Evolutionary conservation across 208 protist genomes (phyloP), one percentile per base, ranked within the genome.

Genomic region (Crithidia fasciculata): DNA sequence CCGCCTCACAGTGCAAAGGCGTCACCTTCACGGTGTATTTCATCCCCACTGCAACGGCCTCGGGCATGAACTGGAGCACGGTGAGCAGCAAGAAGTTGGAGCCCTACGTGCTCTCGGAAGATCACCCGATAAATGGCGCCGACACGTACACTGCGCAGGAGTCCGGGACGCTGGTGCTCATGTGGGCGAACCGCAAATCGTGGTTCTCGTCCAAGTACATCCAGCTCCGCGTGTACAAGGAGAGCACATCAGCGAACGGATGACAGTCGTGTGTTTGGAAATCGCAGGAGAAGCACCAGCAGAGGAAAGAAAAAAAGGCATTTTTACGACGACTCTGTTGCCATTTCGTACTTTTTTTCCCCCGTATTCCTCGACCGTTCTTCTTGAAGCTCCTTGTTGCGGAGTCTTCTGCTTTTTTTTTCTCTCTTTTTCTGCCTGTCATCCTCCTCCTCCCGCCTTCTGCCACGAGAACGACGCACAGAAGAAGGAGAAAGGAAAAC

Each of bases 221-320:
- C 2, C 88, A 93, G 63, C 76, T 89, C 69, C 59, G 72, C 5
- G 81, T 90, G 10, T 88, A 80, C 69, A 90, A 88, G 78, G 54
- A 81, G 47, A 82, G 43, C 28, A 47, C n/a, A 5, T 28, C 36
- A 41, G 28, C 36, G 50, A 19, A 47, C 18, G 50, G 45, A 15
- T 49, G 28, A 28, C 28, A 28, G 28, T 28, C 28, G 28, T 28
- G 28, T 28, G 0, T 28, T 0, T 28, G 28, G 28, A 2, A 28
- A 28, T 28, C 28, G 28, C 1, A 28, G 28, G 28, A 28, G 28
- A 28, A 28, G 28, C 28, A 28, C 28, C 28, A 28, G 1, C 28
- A 28, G 28, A 28, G 28, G 1, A 28, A 28, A 28, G 1, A 28
- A 28, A 28, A 28, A 1, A 28, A 28, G 28, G 28, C 28, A 1